Evolutionary conservation across 2,329 filamentous ascomycete species (phyloP), one percentile per base, ranked within the genome.

Genomic region (Grosmannia penicillata): DNA sequence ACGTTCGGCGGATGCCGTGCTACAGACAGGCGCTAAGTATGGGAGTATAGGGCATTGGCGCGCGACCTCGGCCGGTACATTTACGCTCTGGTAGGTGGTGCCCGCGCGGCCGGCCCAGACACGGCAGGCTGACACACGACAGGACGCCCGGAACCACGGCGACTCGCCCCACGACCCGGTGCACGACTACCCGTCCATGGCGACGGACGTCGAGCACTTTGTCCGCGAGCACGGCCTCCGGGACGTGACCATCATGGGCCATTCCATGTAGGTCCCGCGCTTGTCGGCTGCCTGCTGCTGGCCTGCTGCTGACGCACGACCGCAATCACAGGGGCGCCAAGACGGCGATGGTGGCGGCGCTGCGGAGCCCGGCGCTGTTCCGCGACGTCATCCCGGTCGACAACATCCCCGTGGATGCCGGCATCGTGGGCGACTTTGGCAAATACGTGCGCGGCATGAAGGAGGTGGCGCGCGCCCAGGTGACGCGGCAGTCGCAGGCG

Each of bases 81-180:
- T 38, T 96, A 89, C 58, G 79, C 82, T 10, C 58, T 96, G 54
- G 82, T 85, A 59, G 58, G 73, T 55, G 23, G n/a, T n/a, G n/a
- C n/a, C n/a, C n/a, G n/a, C n/a, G n/a, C n/a, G n/a, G n/a, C n/a
- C n/a, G n/a, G n/a, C n/a, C n/a, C n/a, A n/a, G n/a, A n/a, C n/a
- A n/a, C n/a, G n/a, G n/a, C n/a, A 11, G 19, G 5, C 24, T 38
- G 19, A 31, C 27, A 18, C 11, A 1, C 17, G 13, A 14, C 37
- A 86, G 81, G 89, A 96, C 56, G 71, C 94, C 15, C 75, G 89
- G 48, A 96, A 96, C 54, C 89, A 96, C 62, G 89, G 89, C 51
- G 80, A 93, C 28, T 93, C 85, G 1, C 82, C 85, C 1, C 87
- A 95, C 58, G 57, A 75, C 37, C 61, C 66, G 1, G 65, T 65